Conservation (phyloP, 345 rosid species). For the Rhizophora mangle region DNA sequence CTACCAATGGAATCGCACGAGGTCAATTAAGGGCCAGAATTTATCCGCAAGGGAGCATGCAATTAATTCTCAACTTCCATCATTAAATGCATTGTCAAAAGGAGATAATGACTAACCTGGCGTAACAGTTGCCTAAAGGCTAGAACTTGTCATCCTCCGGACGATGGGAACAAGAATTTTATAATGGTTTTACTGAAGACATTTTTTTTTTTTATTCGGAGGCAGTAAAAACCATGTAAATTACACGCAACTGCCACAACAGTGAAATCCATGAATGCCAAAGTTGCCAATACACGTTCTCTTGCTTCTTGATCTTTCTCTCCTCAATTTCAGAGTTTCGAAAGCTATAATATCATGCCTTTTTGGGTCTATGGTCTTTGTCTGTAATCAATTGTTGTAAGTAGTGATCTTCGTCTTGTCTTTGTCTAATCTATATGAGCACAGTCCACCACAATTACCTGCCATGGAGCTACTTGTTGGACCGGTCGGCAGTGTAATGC, state of each 20-base stretch:
- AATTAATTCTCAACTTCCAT: constrained; percentile 11
- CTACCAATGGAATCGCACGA: no score
- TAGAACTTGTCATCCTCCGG: no score
- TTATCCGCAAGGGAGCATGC: background rate
- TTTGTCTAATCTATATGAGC: background rate
- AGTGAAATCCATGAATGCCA: background rate
- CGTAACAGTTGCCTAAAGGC: no score
- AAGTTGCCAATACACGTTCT: background rate
- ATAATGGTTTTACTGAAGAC: background rate
- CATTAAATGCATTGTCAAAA: background rate
- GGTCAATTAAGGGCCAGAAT: background rate
- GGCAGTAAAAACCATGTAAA: background rate
- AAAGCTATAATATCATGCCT: background rate
- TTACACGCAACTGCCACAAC: background rate
- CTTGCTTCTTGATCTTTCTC: background rate
- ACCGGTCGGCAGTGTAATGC: no score
- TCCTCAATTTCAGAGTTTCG: background rate
- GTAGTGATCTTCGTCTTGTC: no score
- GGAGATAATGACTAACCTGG: no score
- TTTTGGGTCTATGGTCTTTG: background rate
- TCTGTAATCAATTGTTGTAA: background rate
- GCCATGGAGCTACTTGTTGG: background rate
- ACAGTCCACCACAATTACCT: background rate
- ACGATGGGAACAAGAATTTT: no score
- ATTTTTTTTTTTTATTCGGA: background rate